Evolutionary conservation across 768 basidiomycete species (phyloP), one percentile per base, ranked within the genome.

Genomic region (Lactarius hatsudake): DNA sequence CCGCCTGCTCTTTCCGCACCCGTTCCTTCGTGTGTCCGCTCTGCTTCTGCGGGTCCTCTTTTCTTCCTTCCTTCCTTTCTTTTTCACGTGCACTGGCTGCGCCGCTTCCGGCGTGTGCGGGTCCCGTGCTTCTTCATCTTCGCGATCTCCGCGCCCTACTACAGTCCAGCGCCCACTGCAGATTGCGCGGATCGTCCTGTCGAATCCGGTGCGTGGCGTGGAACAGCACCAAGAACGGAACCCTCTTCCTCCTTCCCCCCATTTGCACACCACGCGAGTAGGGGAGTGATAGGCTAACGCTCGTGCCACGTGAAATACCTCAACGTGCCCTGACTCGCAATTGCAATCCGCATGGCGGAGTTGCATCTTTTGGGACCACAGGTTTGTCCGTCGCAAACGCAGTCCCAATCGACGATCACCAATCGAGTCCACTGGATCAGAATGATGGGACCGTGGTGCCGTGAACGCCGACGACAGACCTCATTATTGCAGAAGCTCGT

Each of bases 171-270:
- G 62, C 38, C 13, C 18, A 53, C 18, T 60, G 67, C 67, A 64
- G 63, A 64, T 68, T 68, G 59, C 59, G 63, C 67, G 58, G 67
- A 68, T 68, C 67, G 34, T 28, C 32, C 51, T 45, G 40, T 56
- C 26, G 42, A 55, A 32, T 55, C 42, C 26, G 42, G 53, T 10
- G 30, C n/a, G 23, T 51, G 43, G 38, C 42, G 56, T 60, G 42
- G 67, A 68, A 68, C 43, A 57, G 32, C 38, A 38, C 55, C 42
- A 53, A 67, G 66, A 56, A 64, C 51, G 56, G 56, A 57, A 20
- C n/a, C 7, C 18, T 20, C 28, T 20, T 18, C 17, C 40, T 15
- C 40, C 3, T 26, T 18, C 12, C 15, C 38, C 15, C 57, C 57
- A 43, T 10, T 66, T 40, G 55, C 55, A n/a, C 17, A 5, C 38